Base-by-base conservation (phyloP, 345 rosid species). In the Sapria himalayana region DNA sequence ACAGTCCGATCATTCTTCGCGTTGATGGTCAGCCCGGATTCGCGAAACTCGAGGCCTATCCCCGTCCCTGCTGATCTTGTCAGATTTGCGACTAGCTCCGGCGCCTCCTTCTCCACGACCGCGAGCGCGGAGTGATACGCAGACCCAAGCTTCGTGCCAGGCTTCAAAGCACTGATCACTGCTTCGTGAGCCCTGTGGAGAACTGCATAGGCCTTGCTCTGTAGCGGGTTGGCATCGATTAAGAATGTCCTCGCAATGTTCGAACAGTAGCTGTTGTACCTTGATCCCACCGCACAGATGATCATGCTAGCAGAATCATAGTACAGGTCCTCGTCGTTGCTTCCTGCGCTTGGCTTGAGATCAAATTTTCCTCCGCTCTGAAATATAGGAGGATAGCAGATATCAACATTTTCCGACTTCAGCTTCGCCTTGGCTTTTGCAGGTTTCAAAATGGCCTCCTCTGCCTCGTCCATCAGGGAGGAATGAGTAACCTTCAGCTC, bases 21-120 rank as follows among this genome's bases (percentile, higher is more conserved):
- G 61, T 78, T 82, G 29, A 81, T 71, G 62, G 55, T 72, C 24
- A 81, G 58, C 15, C 94, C 92, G 0, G 85, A 74, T 71, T 86
- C 94, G 15, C 94, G 78, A 52, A 81, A 82, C 59, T 81, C 97
- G 35, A 86, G 94, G 45, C 94, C 98, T 4, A 86, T 76, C 43
- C 98, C 93, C 9, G 98, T 86, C 57, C 94, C 98, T 22, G 97
- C 98, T 56, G 85, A 65, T 71, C 71, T 81, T 7, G 94, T 86
- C 45, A 86, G 48, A 59, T 74, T 69, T 20, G 74, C 64, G 38
- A 61, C 52, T 43, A 81, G 57, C 42, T 81, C 82, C 25, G 94
- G 94, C 7, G 85, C 78, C 45, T 78, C 89, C 43, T 65, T 76
- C 65, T 82, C 75, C 25, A 82, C 78, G 37, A 78, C 76, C 0